Conservation (phyloP, 1,284 basidiomycete species). For the Marasmius oreades region DNA sequence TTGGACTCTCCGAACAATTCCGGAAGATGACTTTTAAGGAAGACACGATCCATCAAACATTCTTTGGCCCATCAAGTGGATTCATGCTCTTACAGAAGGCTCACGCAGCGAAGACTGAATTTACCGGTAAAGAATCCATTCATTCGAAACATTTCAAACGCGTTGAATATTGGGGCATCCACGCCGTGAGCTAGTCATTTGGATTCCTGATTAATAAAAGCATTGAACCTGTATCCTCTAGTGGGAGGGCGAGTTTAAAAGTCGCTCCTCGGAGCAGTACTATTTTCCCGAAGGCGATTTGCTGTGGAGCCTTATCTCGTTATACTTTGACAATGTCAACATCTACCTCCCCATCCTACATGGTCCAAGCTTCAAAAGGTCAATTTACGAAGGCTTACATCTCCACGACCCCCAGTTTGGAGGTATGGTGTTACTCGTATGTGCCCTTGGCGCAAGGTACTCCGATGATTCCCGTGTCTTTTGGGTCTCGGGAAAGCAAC, state of each 20-base stretch:
- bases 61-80: constrained; percentile 61
- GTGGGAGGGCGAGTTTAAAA: constrained; percentile 16
- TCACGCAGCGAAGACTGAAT: constrained; percentile 45
- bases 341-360: constrained; percentile 57
- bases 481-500: constrained; percentile 27
- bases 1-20: constrained; percentile 33
- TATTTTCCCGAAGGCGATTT: constrained; percentile 17
- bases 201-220: too few relatives aligned
- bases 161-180: constrained; percentile 32
- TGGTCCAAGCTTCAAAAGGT: constrained; percentile 52
- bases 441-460: constrained; percentile 59
- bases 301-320: constrained; percentile 41
- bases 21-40: constrained; percentile 28
- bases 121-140: constrained; percentile 24
- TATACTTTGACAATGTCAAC: constrained; percentile 58
- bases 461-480: constrained; percentile 62
- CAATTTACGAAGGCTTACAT: constrained; percentile 46
- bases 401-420: constrained; percentile 49
- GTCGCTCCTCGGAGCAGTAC: constrained; percentile 14
- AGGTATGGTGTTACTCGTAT: constrained; percentile 53
- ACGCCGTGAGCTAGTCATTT: constrained; percentile 22
- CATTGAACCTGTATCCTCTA: not conserved
- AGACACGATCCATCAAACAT: constrained; percentile 37
- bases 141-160: constrained; percentile 22
- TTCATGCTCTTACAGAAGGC: constrained; percentile 50